Evolutionary conservation across 2,329 filamentous ascomycete species (phyloP), one percentile per base, ranked within the genome.

Genomic region (Triangularia setosa): DNA sequence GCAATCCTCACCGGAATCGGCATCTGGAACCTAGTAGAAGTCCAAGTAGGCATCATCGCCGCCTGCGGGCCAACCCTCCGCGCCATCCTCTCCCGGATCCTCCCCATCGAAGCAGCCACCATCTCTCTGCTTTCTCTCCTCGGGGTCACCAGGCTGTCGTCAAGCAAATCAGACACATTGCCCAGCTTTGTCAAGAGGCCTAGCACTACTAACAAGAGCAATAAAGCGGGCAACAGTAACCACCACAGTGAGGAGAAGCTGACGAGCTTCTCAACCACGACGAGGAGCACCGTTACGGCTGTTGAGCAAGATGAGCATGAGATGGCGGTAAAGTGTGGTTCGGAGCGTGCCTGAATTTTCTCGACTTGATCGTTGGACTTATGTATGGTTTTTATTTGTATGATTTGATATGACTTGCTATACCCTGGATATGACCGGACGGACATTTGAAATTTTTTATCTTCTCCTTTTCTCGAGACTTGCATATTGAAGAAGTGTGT

Each of bases 1-100:
- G 18, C 40, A 11, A 48, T 48, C 24, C 55, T 62, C 28, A 66
- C 62, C 12, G 65, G 62, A 6, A 58, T 66, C 14, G 60, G 28
- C 7, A 61, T 66, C 58, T 66, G 65, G 65, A 66, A 64, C 23
- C 48, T 64, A 12, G 62, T 64, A 18, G 65, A 66, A 33, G 58
- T 64, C 40, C 62, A 66, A 30, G 54, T 66, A 9, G 65, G 65
- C 44, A 66, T 66, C 24, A 28, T 64, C 4, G 65, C 65, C 9
- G 65, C 62, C 28, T 66, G 65, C 25, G 65, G 62, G 0, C 65
- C 62, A 5, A 64, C 65, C 4, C 62, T 66, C 8, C 65, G 65
- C 14, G 35, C 54, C 1, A 62, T 66, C 21, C 58, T 66, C 21
- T 35, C 55, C 23, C 61, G 40, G 14, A 25, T 65, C 24, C n/a